Evolutionary conservation across 768 basidiomycete species (phyloP).

Genomic region (Collybia nuda): DNA sequence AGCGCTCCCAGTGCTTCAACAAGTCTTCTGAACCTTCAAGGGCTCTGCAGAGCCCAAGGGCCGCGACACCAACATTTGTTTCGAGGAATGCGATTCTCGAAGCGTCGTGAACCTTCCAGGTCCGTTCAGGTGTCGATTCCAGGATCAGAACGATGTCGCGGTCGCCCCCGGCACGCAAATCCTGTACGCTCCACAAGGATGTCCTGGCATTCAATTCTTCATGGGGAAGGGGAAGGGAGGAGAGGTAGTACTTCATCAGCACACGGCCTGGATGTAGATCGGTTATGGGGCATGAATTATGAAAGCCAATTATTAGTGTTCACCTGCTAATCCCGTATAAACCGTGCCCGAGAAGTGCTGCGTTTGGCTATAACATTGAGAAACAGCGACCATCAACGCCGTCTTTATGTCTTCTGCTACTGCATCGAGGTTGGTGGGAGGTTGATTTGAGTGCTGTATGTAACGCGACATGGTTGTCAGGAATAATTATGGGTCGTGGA

Average conservation of each 20-base stretch:
- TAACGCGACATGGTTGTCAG: too few relatives aligned
- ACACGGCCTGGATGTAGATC: too few relatives aligned
- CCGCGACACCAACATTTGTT: constrained; percentile 36
- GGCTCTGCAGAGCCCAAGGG: constrained; percentile 31
- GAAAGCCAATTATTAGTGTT: too few relatives aligned
- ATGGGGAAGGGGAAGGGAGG: not conserved
- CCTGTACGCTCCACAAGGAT: not conserved
- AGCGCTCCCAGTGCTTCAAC: constrained; percentile 16
- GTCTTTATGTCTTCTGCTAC: constrained; percentile 6
- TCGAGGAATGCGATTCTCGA: constrained; percentile 37
- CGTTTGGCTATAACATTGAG: not conserved
- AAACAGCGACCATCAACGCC: not conserved
- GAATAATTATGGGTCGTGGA: too few relatives aligned
- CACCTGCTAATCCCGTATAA: constrained; percentile 15
- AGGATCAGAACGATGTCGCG: not conserved
- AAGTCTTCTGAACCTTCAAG: constrained; percentile 13
- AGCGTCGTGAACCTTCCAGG: constrained; percentile 8
- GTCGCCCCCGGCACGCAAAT: not conserved
- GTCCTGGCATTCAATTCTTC: not conserved
- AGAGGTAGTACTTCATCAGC: not conserved
- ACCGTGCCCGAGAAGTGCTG: constrained; percentile 1
- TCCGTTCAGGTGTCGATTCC: not conserved
- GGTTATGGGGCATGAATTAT: too few relatives aligned
- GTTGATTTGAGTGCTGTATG: constrained; percentile 7
- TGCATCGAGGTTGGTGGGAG: constrained; percentile 9